A percentile compares a stretch with the other conserved stretches of the same genome.
These are phyloP conservation scores for Nicotiana paniculata DNA, from an alignment of 257 asterid species.

Conservation along the genomic window DNA sequence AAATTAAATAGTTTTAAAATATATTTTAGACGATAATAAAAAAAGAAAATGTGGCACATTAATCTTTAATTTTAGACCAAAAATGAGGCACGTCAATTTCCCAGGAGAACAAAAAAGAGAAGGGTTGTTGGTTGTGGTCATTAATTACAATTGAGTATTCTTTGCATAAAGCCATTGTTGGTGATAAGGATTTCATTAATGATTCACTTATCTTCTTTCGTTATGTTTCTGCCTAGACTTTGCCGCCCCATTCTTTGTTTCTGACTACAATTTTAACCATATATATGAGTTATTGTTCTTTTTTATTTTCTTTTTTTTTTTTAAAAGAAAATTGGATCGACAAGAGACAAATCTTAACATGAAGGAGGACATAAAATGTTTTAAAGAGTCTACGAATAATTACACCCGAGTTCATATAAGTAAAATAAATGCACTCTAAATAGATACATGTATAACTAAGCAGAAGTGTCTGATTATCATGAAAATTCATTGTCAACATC, in stretches of 20 bases:
- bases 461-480: no score
- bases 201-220: not conserved
- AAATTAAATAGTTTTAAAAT: no score
- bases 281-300: not conserved
- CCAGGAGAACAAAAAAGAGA: not conserved
- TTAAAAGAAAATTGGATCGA: not conserved
- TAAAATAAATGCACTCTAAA: not conserved
- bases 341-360: not conserved
- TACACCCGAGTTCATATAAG: not conserved
- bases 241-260: not conserved
- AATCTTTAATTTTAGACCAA: no score
- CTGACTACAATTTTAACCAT: not conserved
- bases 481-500: no score
- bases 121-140: slow-evolving; percentile 3
- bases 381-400: not conserved
- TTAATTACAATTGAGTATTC: not conserved
- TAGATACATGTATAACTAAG: not conserved
- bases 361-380: not conserved
- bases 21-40: no score
- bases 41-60: no score
- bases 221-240: not conserved
- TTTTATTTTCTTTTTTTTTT: not conserved
- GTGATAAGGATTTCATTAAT: not conserved
- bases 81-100: not conserved
- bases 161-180: not conserved